These are phyloP conservation scores for Rhodofomes roseus DNA, from an alignment of 1,284 basidiomycete species.

Conservation along the genomic window DNA sequence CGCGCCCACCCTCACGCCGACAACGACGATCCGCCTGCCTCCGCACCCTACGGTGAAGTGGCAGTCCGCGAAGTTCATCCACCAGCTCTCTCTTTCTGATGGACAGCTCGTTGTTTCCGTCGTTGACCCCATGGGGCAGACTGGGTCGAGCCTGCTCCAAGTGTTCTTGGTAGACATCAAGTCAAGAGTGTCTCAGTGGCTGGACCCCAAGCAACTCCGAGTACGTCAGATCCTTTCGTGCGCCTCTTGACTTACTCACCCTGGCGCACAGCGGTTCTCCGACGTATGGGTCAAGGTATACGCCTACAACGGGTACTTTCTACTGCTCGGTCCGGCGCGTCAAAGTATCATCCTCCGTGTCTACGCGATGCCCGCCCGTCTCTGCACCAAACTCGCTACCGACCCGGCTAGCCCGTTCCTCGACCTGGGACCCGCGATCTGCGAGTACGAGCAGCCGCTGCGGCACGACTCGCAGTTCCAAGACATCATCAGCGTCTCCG, in stretches of 20 bases:
- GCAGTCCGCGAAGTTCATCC: conserved; percentile 19
- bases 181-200: conserved; percentile 27
- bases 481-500: conserved; percentile 21
- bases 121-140: conserved; percentile 27
- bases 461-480: conserved; percentile 17
- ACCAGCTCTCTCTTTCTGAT: conserved; percentile 25
- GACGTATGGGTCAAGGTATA: conserved; percentile 26
- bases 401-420: conserved; percentile 11
- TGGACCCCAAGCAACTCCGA: conserved; percentile 29
- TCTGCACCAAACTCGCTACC: background rate
- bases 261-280: conserved; percentile 20
- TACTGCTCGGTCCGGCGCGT: conserved; percentile 24
- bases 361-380: conserved; percentile 20
- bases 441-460: conserved; percentile 18
- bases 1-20: conserved; percentile 15
- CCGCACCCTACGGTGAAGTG: conserved; percentile 15
- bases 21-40: conserved; percentile 18
- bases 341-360: conserved; percentile 26
- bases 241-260: background rate
- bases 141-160: conserved; percentile 25
- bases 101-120: conserved; percentile 32
- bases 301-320: conserved; percentile 19
- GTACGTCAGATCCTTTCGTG: conserved; percentile 18
- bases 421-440: conserved; percentile 18
- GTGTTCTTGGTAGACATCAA: conserved; percentile 34